These are phyloP conservation scores for Avena sativa DNA, from an alignment of 176 grass and related monocot genomes.

Conservation along the genomic window DNA sequence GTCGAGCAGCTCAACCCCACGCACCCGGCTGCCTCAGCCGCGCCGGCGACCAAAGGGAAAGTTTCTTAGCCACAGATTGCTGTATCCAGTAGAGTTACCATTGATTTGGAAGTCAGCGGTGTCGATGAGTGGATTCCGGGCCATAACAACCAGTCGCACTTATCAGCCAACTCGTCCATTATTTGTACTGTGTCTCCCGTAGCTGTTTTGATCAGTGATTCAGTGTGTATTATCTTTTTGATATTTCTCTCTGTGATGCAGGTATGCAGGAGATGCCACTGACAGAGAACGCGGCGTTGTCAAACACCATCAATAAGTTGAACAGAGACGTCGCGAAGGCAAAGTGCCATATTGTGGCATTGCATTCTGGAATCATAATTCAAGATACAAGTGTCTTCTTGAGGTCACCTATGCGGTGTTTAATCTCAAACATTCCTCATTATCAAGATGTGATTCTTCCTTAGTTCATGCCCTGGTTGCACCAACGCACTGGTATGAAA, in stretches of 20 bases:
- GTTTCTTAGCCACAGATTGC: background rate
- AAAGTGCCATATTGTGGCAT: background rate
- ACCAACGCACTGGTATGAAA: background rate
- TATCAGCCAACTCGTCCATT: background rate
- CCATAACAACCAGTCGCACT: background rate
- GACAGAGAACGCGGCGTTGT: slow-evolving; percentile 65
- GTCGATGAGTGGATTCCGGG: background rate
- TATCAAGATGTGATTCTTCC: no score
- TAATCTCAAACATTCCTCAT: no score
- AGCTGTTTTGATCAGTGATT: background rate
- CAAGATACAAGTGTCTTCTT: background rate
- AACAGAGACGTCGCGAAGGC: slow-evolving; percentile 88
- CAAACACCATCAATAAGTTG: slow-evolving; percentile 69
- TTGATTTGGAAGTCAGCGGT: background rate
- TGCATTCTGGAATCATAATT: background rate
- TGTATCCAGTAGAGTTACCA: no score
- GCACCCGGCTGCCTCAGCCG: slow-evolving; percentile 54
- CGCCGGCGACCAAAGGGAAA: slow-evolving; percentile 72
- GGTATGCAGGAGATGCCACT: slow-evolving; percentile 62
- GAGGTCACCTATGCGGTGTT: background rate
- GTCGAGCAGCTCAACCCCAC: slow-evolving; percentile 63
- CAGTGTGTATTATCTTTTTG: background rate
- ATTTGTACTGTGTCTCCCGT: background rate
- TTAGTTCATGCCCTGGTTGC: no score
- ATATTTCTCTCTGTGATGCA: background rate